Evolutionary conservation across 108 stramenopile genomes (phyloP), one percentile per base, ranked within the genome.

Genomic region (Skeletonema potamos): DNA sequence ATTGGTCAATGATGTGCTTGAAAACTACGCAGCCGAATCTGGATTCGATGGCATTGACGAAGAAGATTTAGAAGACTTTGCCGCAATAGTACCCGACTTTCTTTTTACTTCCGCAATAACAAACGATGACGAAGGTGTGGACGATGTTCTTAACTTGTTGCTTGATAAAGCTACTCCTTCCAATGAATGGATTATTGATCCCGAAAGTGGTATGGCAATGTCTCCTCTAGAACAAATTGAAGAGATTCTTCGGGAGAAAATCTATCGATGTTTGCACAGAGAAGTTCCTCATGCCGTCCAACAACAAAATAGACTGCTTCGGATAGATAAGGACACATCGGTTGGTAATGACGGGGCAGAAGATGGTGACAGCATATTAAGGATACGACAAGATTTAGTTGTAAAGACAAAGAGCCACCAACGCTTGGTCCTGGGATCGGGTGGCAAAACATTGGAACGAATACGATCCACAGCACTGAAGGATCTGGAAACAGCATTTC

Each of bases 181-280:
- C 18, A 54, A 68, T 29, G 65, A 64, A 9, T 97, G 93, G 93
- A 70, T 88, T 15, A 69, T 95, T 6, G 74, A 86, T 44, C 54
- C 77, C 9, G 82, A 85, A 24, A 64, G 80, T 66, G 62, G 62
- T 20, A 84, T 94, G 37, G 73, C 72, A 33, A 81, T 94, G 88
- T 77, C 87, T 26, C 62, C 67, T 9, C 17, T 72, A 17, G 89
- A 90, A 62, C 89, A 87, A 20, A 81, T 95, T 17, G 86, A 93
- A 77, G 93, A 97, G 58, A 73, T 97, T 17, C 75, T 97, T 51
- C 86, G 92, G n/a, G 96, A 97, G 74, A 92, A 93, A 55, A 79
- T 96, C 22, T 96, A 93, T 70, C 71, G 91, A 62, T 82, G 87
- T 73, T 74, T 93, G 66, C 94, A 97, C 79, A 76, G 79, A 26